Conservation (phyloP, 2,329 filamentous ascomycete genomes). For the Gyromitra esculenta region DNA sequence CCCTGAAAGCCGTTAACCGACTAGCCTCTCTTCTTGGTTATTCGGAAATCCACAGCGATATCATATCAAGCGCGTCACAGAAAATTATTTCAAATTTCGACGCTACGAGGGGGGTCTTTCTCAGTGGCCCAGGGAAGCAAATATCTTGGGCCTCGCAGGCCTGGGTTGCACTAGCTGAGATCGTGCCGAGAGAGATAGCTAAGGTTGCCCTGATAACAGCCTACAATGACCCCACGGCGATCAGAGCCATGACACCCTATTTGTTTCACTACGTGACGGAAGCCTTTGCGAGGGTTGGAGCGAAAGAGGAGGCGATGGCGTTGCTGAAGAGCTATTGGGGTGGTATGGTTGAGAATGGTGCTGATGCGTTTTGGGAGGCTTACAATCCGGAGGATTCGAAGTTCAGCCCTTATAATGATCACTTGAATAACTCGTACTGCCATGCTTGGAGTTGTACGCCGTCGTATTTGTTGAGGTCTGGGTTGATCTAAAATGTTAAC, state of each 20-base stretch:
- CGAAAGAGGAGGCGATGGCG: conserved; percentile 57
- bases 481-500: not conserved
- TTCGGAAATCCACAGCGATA: conserved; percentile 54
- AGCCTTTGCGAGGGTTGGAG: conserved; percentile 57
- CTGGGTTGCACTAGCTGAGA: conserved; percentile 59
- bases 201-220: conserved; percentile 56
- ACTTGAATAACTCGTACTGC: conserved; percentile 60
- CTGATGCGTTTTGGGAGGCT: conserved; percentile 60
- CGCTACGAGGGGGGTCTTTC: conserved; percentile 54
- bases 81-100: conserved; percentile 55
- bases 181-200: conserved; percentile 53
- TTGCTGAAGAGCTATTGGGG: conserved; percentile 60
- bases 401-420: conserved; percentile 59
- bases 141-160: conserved; percentile 59
- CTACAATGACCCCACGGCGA: conserved; percentile 56
- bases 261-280: conserved; percentile 59
- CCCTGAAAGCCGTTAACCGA: conserved; percentile 58
- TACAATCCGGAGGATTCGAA: conserved; percentile 58
- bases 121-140: conserved; percentile 58
- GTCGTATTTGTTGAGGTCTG: conserved; percentile 57
- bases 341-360: conserved; percentile 59
- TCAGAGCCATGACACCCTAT: conserved; percentile 59
- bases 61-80: conserved; percentile 55
- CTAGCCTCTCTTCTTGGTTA: conserved; percentile 57
- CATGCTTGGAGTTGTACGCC: conserved; percentile 60